Base-by-base conservation (phyloP, 305 asterid genomes). In the Plantago lanceolata region DNA sequence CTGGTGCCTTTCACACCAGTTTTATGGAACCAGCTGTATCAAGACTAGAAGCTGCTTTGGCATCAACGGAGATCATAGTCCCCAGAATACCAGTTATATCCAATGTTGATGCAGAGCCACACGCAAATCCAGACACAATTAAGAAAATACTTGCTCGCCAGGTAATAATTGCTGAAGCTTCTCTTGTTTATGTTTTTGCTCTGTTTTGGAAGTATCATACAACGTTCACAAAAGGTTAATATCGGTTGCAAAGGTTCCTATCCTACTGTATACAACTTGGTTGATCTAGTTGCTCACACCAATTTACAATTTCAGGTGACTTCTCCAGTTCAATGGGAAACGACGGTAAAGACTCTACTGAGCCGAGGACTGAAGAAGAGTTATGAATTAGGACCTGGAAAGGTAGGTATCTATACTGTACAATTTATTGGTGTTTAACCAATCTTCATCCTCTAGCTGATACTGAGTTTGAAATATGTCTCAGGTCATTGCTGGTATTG, bases 301-400 rank as follows among this genome's bases (percentile, higher is more conserved):
- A 16, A 37, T 56, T 37, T 19, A 35, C 48, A 44, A 61, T 63
- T 47, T 56, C 76, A 93, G 96, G 96, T 88, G 69, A 94, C 97
- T 65, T 88, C 96, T 54, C 99, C 99, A 6, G 99, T 94, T 69
- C 99, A 94, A 65, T 94, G 99, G 99, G 97, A 94, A 81, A 82
- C 95, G 20, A 90, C 97, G 8, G 82, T 90, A 67, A 90, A 81
- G 78, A 85, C 90, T 18, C 77, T 94, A 67, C 78, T 94, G 60
- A 43, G 73, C 51, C 70, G 80, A 74, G 99, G 96, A 68, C 68
- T 90, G 76, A 69, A 76, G 55, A 93, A 86, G 80, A 84, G 99
- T 79, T 94, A 88, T 0, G 97, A 94, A 75, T 70, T 94, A 72
- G 99, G 97, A 60, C 96, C 97, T 58, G 97, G 97, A 70, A 94